Evolutionary conservation across 768 basidiomycete genomes (phyloP), one percentile per base, ranked within the genome.

Genomic region (Ephemerocybe angulata): DNA sequence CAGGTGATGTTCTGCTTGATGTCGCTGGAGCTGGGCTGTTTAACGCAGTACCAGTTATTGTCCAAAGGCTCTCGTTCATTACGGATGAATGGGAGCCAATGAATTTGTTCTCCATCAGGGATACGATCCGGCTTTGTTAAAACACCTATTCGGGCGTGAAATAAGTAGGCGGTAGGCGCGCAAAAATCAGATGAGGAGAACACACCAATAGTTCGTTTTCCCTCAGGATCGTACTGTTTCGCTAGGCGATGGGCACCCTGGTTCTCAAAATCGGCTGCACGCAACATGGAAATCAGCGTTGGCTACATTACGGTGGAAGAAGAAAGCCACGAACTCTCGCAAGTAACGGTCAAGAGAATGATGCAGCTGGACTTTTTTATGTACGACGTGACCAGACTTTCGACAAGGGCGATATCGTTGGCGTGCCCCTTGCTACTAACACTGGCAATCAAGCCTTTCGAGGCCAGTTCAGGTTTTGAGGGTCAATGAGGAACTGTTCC

Each of bases 41-140:
- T 82, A 31, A 82, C 79, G 54, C 79, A 82, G 60, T 71, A 82
- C 84, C 85, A 87, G 19, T 79, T 79, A 52, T 85, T 80, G 3
- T 75, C 70, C 2, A 85, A 72, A 0, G 73, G 58, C 54, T 81
- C 74, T 4, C 70, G 73, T 28, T 84, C 82, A 56, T 84, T 82
- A 6, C 77, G 68, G 31, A 87, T 80, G 57, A 82, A 78, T 0
- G 67, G 67, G 1, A 87, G 55, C 88, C 88, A 90, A 1, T 60
- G 66, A 0, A 65, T 65, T 51, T 84, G 82, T 29, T 84, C 81
- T 0, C 81, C 83, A 1, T 63, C 48, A 0, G 79, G 79, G 53
- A 85, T 87, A 7, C 84, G 80, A 58, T 88, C 88, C 0, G 86
- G 86, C 58, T 91, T 90, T 0, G 87, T 91, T n/a, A 88, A 73